Conservation (phyloP, 179 eudicot genomes). For the Patellifolia procumbens region DNA sequence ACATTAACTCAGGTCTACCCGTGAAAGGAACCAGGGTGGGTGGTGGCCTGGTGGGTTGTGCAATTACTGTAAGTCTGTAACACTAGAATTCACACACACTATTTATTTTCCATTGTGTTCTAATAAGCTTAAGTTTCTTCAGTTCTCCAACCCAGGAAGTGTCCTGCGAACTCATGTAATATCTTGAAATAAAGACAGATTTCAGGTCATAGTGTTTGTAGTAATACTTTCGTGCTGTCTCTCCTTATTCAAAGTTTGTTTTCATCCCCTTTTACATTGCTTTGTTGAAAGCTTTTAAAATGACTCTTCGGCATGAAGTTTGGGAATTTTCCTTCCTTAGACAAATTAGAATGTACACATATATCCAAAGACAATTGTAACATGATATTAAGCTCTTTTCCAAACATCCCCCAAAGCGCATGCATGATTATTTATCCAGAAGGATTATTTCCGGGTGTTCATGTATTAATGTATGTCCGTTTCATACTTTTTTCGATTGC, state of each 20-base stretch:
- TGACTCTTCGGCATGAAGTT: neutral
- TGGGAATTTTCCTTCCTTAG: neutral
- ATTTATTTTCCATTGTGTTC: slow-evolving; percentile 15
- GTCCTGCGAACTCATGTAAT: neutral
- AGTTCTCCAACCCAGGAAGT: slow-evolving; percentile 9
- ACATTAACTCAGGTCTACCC: neutral
- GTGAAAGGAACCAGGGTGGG: neutral
- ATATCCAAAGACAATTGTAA: too few relatives aligned
- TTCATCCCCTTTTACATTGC: neutral
- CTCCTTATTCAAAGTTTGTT: neutral
- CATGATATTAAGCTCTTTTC: too few relatives aligned
- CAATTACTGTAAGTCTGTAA: slow-evolving; percentile 27
- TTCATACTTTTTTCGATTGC: neutral
- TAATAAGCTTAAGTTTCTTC: slow-evolving; percentile 5
- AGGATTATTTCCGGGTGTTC: neutral
- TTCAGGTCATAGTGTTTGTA: slow-evolving; percentile 4
- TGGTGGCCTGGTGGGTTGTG: slow-evolving; percentile 11
- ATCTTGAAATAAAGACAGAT: neutral
- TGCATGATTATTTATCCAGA: too few relatives aligned
- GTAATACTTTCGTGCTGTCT: neutral
- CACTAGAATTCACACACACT: slow-evolving; percentile 19
- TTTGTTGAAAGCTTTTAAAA: neutral
- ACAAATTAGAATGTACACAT: neutral
- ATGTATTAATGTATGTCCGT: neutral
- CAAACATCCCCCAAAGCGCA: too few relatives aligned